These are phyloP conservation scores for Tylopilus sp. DNA, from an alignment of 768 basidiomycete genomes.

Conservation along the genomic window DNA sequence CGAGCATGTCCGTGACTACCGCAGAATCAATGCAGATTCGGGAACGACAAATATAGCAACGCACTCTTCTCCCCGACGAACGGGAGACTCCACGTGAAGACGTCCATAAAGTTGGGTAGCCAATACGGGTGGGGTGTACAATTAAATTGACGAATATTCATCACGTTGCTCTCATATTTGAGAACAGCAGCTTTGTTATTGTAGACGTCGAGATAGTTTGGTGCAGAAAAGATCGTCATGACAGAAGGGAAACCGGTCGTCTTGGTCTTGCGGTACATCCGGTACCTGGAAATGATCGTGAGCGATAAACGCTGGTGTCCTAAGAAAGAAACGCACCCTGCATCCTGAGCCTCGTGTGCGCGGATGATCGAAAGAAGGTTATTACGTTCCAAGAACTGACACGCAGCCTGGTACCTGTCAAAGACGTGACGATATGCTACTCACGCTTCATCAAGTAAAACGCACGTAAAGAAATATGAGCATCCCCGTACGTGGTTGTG, in stretches of 20 bases:
- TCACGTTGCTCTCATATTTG: constrained; percentile 98
- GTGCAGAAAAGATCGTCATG: constrained; percentile 99
- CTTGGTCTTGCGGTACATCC: constrained; percentile 99
- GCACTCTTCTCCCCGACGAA: constrained; percentile 98
- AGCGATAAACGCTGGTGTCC: neutral
- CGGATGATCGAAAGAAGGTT: constrained; percentile 95
- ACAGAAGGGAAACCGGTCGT: constrained; percentile 98
- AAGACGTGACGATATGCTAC: neutral
- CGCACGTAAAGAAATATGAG: constrained; percentile 90
- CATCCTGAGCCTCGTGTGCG: constrained; percentile 98
- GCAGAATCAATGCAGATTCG: constrained; percentile 2
- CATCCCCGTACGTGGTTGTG: constrained; percentile 98
- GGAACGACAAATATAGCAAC: neutral
- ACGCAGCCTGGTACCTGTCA: constrained; percentile 89
- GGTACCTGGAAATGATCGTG: constrained; percentile 54
- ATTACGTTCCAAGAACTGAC: constrained; percentile 96
- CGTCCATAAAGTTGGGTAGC: constrained; percentile 99
- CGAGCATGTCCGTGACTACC: constrained; percentile 96
- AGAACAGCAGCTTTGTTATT: constrained; percentile 99
- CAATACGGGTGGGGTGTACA: constrained; percentile 95
- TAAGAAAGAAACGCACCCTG: constrained; percentile 62
- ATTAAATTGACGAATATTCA: constrained; percentile 98
- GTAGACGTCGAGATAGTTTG: constrained; percentile 97
- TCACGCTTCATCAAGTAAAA: neutral
- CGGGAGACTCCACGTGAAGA: constrained; percentile 97